Evolutionary conservation across 805 yeast genomes (phyloP), one percentile per base, ranked within the genome.

Genomic region (Saccharomycopsis olivae): DNA sequence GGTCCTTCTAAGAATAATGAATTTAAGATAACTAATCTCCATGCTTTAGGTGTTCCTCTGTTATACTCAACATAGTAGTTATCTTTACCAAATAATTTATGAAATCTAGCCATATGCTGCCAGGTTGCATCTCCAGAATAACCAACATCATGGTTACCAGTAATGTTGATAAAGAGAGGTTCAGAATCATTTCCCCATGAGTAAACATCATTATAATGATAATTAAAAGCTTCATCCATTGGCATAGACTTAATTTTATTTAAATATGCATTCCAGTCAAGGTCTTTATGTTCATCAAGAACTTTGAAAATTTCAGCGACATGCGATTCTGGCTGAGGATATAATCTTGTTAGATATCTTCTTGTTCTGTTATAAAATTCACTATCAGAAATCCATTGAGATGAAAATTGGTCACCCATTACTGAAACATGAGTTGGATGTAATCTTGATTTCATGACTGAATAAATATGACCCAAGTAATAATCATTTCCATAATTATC

Each of bases 101-200:
- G 68, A 61, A 75, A 92, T 49, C 98, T 66, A 1, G 84, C 73
- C 75, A 86, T 74, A 52, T 94, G 94, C 52, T 85, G 96, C 64
- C 78, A 76, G 0, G 95, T 87, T 30, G 94, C 85, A 58, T 92
- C 98, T 1, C 97, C 97, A 35, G 83, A 73, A 56, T 92, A 89
- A 0, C 98, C 98, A 35, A 89, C 77, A 57, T 92, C 98, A 56
- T 92, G 98, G 56, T 92, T 92, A 2, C 98, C 98, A 1, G 94
- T 78, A 35, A 92, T 63, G 56, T 92, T 92, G 46, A 86, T 70
- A 53, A 89, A 74, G 28, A 83, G 59, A 9, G 85, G 88, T 43
- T 73, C 74, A 18, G 59, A 51, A 16, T 59, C 56, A 20, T 68
- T 52, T 29, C 67, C 63, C 94, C 94, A 83, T 51, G 78, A 81